Percentiles rank a stretch among this genome's conserved stretches.
Evolutionary conservation across 2,329 filamentous ascomycete species (phyloP).

Genomic region (Trichoderma sp.): DNA sequence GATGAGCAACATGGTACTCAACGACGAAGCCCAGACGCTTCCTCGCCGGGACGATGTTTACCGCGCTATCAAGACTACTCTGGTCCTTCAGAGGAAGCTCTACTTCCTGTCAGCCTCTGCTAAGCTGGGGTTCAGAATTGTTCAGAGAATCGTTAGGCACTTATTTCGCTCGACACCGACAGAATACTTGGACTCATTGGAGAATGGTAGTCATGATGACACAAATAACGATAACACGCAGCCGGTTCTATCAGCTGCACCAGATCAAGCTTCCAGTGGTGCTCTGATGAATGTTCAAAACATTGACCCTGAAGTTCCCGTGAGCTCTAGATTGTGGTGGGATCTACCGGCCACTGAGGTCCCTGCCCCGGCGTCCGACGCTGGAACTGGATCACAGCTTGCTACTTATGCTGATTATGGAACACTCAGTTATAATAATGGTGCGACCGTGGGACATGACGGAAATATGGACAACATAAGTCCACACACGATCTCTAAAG

Average conservation of each 20-base stretch:
- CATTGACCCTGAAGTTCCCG: background rate
- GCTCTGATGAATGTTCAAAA: background rate
- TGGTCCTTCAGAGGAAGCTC: slow-evolving; percentile 36
- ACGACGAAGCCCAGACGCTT: slow-evolving; percentile 44
- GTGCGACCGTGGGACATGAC: fast-evolving
- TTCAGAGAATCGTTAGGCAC: slow-evolving; percentile 29
- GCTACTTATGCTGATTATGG: background rate
- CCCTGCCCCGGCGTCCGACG: background rate
- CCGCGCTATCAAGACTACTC: slow-evolving; percentile 39
- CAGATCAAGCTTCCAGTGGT: background rate
- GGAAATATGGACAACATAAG: too few species aligned
- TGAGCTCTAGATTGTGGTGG: background rate
- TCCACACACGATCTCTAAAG: too few species aligned
- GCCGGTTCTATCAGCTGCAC: background rate
- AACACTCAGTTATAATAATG: background rate
- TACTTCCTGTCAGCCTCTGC: slow-evolving; percentile 37
- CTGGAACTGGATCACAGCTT: background rate
- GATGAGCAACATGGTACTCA: slow-evolving; percentile 51
- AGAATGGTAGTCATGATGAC: background rate
- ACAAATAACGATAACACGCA: background rate
- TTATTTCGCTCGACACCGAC: background rate
- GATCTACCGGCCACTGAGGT: background rate
- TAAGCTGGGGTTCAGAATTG: slow-evolving; percentile 38
- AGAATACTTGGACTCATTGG: background rate
- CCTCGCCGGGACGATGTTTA: slow-evolving; percentile 42